Conservation (phyloP, 1,139 yeast genomes). For the Pichia sp. region DNA sequence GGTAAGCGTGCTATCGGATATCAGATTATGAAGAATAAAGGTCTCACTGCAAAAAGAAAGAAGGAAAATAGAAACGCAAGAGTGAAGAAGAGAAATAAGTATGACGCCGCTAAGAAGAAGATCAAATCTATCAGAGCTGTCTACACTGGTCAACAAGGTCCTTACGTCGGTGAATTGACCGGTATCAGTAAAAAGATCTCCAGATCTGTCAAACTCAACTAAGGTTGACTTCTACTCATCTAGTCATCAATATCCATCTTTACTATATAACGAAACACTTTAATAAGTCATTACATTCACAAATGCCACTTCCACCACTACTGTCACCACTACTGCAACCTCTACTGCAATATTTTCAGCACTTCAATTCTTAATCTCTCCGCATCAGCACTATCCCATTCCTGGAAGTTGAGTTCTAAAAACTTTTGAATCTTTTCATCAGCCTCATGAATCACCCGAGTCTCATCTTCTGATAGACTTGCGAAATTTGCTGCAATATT, state of each 20-base stretch:
- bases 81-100: constrained; percentile 97
- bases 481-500: constrained; percentile 6
- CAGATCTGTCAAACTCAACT: constrained; percentile 71
- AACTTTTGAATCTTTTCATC: constrained; percentile 2
- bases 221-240: constrained; percentile 4
- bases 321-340: constrained; percentile 1
- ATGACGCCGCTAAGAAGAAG: constrained; percentile 91
- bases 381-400: constrained; percentile 5
- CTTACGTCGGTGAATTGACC: constrained; percentile 91
- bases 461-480: constrained; percentile 3
- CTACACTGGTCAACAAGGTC: constrained; percentile 69
- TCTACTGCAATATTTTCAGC: constrained; percentile 4
- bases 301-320: not conserved
- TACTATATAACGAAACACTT: not conserved
- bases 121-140: constrained; percentile 86
- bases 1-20: constrained; percentile 94
- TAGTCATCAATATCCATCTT: not conserved
- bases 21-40: constrained; percentile 92
- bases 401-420: constrained; percentile 9
- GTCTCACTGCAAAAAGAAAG: constrained; percentile 86
- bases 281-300: not conserved
- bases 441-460: constrained; percentile 1
- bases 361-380: constrained; percentile 2
- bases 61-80: constrained; percentile 94
- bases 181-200: constrained; percentile 95